Percentiles rank a stretch among this genome's conserved stretches.
These are phyloP conservation scores for Plasmodium coatneyi DNA, from an alignment of 169 alveolate genomes.

Conservation along the genomic window DNA sequence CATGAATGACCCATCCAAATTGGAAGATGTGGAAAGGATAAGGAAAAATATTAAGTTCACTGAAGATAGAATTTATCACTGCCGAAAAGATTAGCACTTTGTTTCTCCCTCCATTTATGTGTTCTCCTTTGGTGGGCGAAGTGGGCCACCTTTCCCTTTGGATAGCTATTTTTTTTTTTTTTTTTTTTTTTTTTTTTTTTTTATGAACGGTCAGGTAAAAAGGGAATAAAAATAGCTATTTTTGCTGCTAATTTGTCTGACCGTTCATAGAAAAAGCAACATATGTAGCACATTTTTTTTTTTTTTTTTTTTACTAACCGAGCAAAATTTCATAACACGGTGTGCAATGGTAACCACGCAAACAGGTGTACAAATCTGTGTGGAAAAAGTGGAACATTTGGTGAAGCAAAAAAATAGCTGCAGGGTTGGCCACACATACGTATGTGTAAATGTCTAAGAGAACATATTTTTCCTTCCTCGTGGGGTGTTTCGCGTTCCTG, in stretches of 20 bases:
- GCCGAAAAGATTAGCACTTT: neutral
- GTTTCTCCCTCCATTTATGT: neutral
- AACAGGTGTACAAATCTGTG: conserved; percentile 12
- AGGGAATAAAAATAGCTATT: neutral
- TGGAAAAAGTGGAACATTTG: neutral
- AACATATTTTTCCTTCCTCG: neutral
- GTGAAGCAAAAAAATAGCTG: neutral
- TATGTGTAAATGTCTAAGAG: conserved; percentile 4
- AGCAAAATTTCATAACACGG: conserved; percentile 7
- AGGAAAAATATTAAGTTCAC: conserved; percentile 8
- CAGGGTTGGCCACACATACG: neutral
- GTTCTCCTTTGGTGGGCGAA: neutral
- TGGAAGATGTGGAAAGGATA: conserved; percentile 8
- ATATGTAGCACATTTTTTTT: neutral
- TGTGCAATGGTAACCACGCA: conserved; percentile 41
- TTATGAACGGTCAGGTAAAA: neutral
- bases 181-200: neutral
- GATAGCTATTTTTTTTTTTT: conserved; percentile 2
- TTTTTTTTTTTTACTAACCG: neutral
- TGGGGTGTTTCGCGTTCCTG: neutral
- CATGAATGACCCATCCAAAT: neutral
- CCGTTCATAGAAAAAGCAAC: conserved; percentile 18
- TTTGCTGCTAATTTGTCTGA: conserved; percentile 2
- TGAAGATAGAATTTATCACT: conserved; percentile 30
- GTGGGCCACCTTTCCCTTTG: neutral